Base-by-base conservation (phyloP, 164 flowering plant genomes). In the Buxus sempervirens region DNA sequence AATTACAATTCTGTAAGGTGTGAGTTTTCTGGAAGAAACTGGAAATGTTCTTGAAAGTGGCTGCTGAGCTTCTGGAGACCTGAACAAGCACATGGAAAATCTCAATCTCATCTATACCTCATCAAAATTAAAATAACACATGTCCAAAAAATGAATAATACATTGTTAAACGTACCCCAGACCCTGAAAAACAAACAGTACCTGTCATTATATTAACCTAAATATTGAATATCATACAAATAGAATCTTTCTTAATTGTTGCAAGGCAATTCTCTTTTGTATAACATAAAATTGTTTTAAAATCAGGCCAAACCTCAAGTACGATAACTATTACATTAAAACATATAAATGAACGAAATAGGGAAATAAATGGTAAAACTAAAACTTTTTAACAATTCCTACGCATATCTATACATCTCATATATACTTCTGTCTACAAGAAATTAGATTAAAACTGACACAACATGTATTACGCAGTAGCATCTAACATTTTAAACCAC, bases 1-100 rank as follows among this genome's bases (percentile, higher is more conserved):
- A 53, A 95, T 95, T 70, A 95, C 86, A 53, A 72, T 57, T 75
- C 99, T 84, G 83, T 95, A 92, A 25, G 99, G 85, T 25, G 89
- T 73, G 54, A 95, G 72, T 73, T 84, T 89, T 74, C 67, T 75
- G 41, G 72, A 67, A 64, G 97, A 83, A 67, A 92, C 62, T 25
- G 96, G 97, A 72, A 85, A 49, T 48, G 81, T 70, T 73, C 66
- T 76, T 16, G 99, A 95, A 77, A 95, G 96, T 65, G 94, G 87
- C 71, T 77, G 69, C 19, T 74, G 66, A 72, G 85, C 85, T 24
- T 89, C 97, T 36, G 75, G 41, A 56, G 81, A 28, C 85, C 98
- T 92, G 91, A 67, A 75, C 45, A 76, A 72, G 49, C 41, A 76
- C 74, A 69, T 20, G 64, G 56, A 36, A 62, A n/a, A 60, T 23